Conservation (phyloP, 441 rosid species). For the Manihot esculenta region DNA sequence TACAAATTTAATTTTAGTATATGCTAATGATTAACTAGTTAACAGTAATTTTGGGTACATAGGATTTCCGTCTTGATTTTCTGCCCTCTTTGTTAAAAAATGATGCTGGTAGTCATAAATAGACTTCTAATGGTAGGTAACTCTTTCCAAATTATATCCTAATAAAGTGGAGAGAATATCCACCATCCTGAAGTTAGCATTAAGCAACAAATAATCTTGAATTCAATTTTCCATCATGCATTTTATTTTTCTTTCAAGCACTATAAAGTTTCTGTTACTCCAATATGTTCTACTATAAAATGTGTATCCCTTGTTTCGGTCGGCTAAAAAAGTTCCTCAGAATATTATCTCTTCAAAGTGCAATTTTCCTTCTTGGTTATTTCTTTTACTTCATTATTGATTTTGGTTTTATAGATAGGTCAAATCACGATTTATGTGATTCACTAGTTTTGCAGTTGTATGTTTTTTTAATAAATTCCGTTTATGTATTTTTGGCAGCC, state of each 20-base stretch:
- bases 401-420: neutral
- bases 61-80: neutral
- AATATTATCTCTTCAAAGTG: neutral
- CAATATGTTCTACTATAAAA: neutral
- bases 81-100: neutral
- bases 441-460: neutral
- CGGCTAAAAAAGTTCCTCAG: neutral
- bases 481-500: slow-evolving; percentile 60
- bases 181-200: neutral
- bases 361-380: neutral
- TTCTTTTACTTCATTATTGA: neutral
- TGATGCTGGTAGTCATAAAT: neutral
- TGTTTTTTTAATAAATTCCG: slow-evolving; percentile 9
- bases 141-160: neutral
- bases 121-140: neutral
- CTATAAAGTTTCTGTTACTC: neutral
- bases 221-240: neutral
- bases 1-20: neutral
- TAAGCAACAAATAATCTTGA: neutral
- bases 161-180: neutral
- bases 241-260: neutral
- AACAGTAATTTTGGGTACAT: neutral
- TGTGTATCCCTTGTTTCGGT: neutral
- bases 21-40: neutral
- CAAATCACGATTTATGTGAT: neutral